Base-by-base conservation (phyloP, 192 early-diverging fungal genomes). In the Backusella australiensis region DNA sequence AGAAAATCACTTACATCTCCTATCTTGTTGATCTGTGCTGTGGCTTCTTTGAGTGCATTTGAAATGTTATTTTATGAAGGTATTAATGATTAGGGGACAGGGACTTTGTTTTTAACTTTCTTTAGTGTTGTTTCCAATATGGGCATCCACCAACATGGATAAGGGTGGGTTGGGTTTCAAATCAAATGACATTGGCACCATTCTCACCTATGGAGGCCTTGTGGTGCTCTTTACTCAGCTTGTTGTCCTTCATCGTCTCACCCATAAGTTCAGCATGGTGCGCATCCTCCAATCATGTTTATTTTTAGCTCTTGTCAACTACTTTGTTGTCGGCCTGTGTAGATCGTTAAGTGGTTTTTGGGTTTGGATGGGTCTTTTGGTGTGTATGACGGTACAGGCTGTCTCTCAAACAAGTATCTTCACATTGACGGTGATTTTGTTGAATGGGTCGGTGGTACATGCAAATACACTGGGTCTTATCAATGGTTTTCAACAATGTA, bases 401-500 rank as follows among this genome's bases (percentile, higher is more conserved):
- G 36, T 82, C 1, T 73, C 59, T 26, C 63, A 63, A 34, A 73
- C 77, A 0, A 73, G 81, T 29, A 77, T 80, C 0, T 85, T 85
- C 69, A 88, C 89, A 0, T 72, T 79, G 6, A 49, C 73, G 15
- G 85, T 85, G 75, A 74, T 88, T 39, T 74, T 88, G 72, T 68
- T 90, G 26, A 85, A 73, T 34, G 86, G 90, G 41, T 83, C 87
- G 0, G 82, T 86, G 0, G 80, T 84, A 12, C 34, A 77, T 9
- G 46, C 69, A 12, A 44, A 83, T 46, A 71, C 81, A 26, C 72
- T 89, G 8, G 90, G 90, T 14, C 79, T 85, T 11, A 77, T 91
- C 26, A 91, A 91, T 72, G 90, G 89, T 3, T 82, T 90, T 42
- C 82, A 80, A 17, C 89, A 90, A 71, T 79, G 81, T 74, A 75